Evolutionary conservation across 2,329 filamentous ascomycete species (phyloP), one percentile per base, ranked within the genome.

Genomic region (Penicillium sp.): DNA sequence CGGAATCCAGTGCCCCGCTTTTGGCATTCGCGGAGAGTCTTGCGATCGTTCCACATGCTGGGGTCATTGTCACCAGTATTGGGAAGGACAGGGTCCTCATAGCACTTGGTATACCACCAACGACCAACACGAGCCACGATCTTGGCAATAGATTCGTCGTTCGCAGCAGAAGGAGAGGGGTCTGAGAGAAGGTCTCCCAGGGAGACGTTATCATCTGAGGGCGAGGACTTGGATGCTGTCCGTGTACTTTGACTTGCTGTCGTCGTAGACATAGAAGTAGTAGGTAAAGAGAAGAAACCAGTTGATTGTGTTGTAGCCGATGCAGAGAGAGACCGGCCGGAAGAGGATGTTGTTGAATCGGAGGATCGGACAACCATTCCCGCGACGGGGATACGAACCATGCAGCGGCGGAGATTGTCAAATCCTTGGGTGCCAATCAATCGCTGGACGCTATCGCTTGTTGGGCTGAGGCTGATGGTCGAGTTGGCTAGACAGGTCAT

Each of bases 101-200:
- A 97, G 77, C 93, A 97, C 46, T 89, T 85, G 8, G 85, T 89
- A 73, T 96, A 97, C 94, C 94, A 99, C 91, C 93, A 97, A 36
- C 94, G 83, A 2, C 91, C 93, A 9, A 97, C 93, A 56, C 86
- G 88, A 13, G 91, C 88, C 18, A 97, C 91, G 80, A 96, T 96
- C 66, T 90, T 92, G 12, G 91, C 90, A 66, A 97, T 96, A 59
- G 85, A 87, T 66, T 91, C 90, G 60, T 96, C 91, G 18, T 88
- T 87, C 12, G 82, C 78, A 0, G 84, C 79, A 7, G 85, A 83
- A n/a, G 85, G 80, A n/a, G 84, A 82, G 29, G 86, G 80, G 58
- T 90, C 86, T 24, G 81, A 85, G 72, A 91, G 87, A 74, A 91
- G 84, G 64, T 91, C 88, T 1, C 85, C 84, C 1, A 91, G 76